Evolutionary conservation across 768 basidiomycete genomes (phyloP), one percentile per base, ranked within the genome.

Genomic region (Trametes sanguinea): DNA sequence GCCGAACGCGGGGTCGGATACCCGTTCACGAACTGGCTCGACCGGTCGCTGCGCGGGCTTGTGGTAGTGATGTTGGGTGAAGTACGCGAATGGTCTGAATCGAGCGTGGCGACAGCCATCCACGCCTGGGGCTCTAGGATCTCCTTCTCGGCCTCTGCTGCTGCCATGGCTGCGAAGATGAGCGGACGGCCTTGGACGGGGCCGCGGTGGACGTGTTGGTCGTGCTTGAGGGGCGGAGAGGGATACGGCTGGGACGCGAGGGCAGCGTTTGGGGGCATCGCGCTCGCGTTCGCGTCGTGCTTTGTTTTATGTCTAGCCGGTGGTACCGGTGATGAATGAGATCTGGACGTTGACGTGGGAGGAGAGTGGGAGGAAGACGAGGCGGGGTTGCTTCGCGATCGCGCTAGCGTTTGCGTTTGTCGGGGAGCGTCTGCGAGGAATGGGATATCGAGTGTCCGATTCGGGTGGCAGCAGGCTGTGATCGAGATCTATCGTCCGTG

Each of bases 151-250:
- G 47, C 42, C 44, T 62, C 67, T n/a, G 62, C 60, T n/a, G 59
- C 60, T 6, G 61, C 62, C 72, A 82, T 84, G 3, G 86, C 84
- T 6, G 85, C 72, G 58, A 89, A 89, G 35, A 90, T 89, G 27
- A 85, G 76, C 1, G 88, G 86, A 22, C 83, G 84, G 17, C 81
- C 82, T 58, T 76, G 77, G 5, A 73, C 47, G 43, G 40, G 62
- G 22, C 58, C 59, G 54, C 57, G 57, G 17, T 16, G 16, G 22
- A 14, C 16, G 60, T 42, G 54, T 2, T 57, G 44, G 16, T 35
- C 29, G 29, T 17, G n/a, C 44, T 42, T 29, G 44, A 32, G 51
- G 17, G 57, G 40, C 51, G 40, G 54, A 46, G 48, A 43, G 54
- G 30, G 63, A 27, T 30, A 37, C 54, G n/a, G 54, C 29, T 27